phyloP scores from a whole-genome alignment of 495 filamentous ascomycete genomes.

The Articulospora tetracladia region DNA sequence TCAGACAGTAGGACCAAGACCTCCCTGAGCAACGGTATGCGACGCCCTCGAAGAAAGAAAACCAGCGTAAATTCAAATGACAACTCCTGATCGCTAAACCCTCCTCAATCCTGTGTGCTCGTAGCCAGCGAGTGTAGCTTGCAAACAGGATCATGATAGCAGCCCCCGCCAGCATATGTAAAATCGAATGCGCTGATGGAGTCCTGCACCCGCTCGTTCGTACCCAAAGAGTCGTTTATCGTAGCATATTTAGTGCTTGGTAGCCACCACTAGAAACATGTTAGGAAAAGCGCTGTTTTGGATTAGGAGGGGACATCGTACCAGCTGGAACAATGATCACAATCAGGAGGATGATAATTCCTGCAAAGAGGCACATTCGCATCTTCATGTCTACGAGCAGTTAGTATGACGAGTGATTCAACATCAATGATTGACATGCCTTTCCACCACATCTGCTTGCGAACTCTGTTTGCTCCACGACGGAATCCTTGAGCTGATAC shows the following conservation, averaged over 20 bases:
- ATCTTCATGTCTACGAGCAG: conserved; percentile 97
- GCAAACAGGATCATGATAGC: conserved; percentile 18
- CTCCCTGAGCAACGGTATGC: conserved; percentile 16
- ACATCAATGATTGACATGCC: conserved; percentile 17
- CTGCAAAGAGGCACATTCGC: conserved; percentile 89
- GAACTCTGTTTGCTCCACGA: conserved; percentile 88
- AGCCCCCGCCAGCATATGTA: conserved; percentile 11
- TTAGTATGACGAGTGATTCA: background rate
- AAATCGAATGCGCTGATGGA: conserved; percentile 1
- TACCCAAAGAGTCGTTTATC: background rate
- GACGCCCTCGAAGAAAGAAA: conserved; percentile 22
- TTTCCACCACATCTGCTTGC: conserved; percentile 72
- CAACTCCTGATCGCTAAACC: conserved; percentile 28
- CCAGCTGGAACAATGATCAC: conserved; percentile 90
- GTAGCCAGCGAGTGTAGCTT: conserved; percentile 23
- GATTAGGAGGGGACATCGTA: conserved; percentile 37
- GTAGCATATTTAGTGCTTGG: conserved; percentile 15
- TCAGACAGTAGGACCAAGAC: conserved; percentile 7
- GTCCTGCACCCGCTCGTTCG: background rate
- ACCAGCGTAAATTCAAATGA: conserved; percentile 23
- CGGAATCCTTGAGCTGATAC: conserved; percentile 90
- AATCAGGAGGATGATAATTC: conserved; percentile 81
- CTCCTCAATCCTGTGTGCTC: conserved; percentile 24
- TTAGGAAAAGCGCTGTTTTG: conserved; percentile 1
- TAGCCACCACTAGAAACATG: conserved; percentile 16